Evolutionary conservation across 495 filamentous ascomycete genomes (phyloP).

Genomic region (Tetracladium marchalianum): DNA sequence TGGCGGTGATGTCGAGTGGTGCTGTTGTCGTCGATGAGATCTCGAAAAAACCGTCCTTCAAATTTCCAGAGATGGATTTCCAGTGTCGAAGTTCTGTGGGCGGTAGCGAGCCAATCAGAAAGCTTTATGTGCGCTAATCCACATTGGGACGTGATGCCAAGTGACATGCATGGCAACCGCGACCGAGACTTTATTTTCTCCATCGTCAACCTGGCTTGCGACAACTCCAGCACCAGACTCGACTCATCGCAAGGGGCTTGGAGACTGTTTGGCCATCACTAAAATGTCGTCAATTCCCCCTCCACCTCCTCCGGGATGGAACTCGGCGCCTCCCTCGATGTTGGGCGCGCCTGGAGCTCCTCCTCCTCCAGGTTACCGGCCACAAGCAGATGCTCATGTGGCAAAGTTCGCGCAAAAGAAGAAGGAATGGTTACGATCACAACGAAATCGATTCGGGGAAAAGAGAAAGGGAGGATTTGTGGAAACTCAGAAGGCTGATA

Average conservation of each 20-base stretch:
- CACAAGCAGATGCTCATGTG: slow-evolving; percentile 73
- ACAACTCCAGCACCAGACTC: slow-evolving; percentile 1
- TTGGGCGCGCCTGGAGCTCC: slow-evolving; percentile 52
- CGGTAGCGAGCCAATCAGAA: slow-evolving; percentile 10
- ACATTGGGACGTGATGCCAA: not conserved
- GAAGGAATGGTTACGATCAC: slow-evolving; percentile 92
- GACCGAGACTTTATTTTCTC: not conserved
- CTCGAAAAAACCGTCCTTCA: slow-evolving; percentile 6
- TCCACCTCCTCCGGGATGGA: slow-evolving; percentile 71
- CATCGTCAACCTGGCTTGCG: not conserved
- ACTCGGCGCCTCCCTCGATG: slow-evolving; percentile 64
- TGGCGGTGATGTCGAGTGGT: slow-evolving; percentile 31
- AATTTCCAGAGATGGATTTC: slow-evolving; percentile 13
- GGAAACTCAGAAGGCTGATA: slow-evolving; percentile 96
- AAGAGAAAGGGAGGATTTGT: slow-evolving; percentile 94
- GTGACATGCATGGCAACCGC: not conserved
- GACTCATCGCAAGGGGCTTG: slow-evolving; percentile 11
- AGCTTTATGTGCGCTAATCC: slow-evolving; percentile 7
- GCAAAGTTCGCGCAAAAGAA: slow-evolving; percentile 98
- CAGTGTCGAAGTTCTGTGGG: slow-evolving; percentile 31
- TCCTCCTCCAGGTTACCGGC: slow-evolving; percentile 82
- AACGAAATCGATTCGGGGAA: slow-evolving; percentile 91
- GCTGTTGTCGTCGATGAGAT: slow-evolving; percentile 33
- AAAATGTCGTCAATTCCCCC: slow-evolving; percentile 68
- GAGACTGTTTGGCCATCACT: slow-evolving; percentile 5